Percentiles rank a stretch among this genome's conserved stretches.
phyloP scores from a whole-genome alignment of 2,329 filamentous ascomycete genomes.

The Neoascochyta sp. region DNA sequence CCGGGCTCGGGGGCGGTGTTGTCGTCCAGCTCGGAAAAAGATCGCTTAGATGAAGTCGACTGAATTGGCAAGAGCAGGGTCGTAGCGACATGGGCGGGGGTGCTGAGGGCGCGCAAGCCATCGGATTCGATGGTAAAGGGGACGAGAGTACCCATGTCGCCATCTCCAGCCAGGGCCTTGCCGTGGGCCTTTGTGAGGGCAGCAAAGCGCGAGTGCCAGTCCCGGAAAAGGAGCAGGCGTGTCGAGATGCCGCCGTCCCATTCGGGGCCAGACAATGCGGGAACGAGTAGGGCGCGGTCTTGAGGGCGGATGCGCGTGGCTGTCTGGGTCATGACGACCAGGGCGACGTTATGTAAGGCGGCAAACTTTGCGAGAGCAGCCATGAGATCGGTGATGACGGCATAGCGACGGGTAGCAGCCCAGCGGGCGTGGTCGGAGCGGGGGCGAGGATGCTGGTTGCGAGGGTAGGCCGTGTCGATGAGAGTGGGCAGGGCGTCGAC shows the following conservation, averaged over 20 bases:
- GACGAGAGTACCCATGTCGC: constrained; percentile 49
- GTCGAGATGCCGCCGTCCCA: constrained; percentile 79
- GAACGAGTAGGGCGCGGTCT: constrained; percentile 64
- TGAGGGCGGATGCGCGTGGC: constrained; percentile 73
- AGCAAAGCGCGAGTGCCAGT: no score
- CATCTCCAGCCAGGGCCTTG: constrained; percentile 36
- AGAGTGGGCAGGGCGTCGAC: constrained; percentile 75
- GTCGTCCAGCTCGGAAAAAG: constrained; percentile 53
- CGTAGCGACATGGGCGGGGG: constrained; percentile 28
- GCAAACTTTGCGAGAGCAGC: constrained; percentile 66
- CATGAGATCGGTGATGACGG: constrained; percentile 64
- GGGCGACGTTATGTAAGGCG: constrained; percentile 65
- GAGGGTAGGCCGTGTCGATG: constrained; percentile 73
- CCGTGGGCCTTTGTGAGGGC: constrained; percentile 26
- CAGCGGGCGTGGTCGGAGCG: constrained; percentile 46
- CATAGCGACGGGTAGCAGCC: constrained; percentile 50
- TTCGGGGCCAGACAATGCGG: constrained; percentile 68
- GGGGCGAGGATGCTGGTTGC: constrained; percentile 45
- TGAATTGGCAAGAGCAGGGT: constrained; percentile 17
- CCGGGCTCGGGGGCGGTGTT: constrained; percentile 60
- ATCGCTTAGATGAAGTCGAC: constrained; percentile 55
- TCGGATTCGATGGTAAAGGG: constrained; percentile 41
- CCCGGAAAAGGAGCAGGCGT: constrained; percentile 72
- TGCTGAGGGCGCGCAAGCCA: constrained; percentile 32
- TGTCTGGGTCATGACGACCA: constrained; percentile 75